Percentiles rank a stretch among this genome's conserved stretches.
These are phyloP conservation scores for Salix suchowensis DNA, from an alignment of 345 rosid species.

Conservation along the genomic window DNA sequence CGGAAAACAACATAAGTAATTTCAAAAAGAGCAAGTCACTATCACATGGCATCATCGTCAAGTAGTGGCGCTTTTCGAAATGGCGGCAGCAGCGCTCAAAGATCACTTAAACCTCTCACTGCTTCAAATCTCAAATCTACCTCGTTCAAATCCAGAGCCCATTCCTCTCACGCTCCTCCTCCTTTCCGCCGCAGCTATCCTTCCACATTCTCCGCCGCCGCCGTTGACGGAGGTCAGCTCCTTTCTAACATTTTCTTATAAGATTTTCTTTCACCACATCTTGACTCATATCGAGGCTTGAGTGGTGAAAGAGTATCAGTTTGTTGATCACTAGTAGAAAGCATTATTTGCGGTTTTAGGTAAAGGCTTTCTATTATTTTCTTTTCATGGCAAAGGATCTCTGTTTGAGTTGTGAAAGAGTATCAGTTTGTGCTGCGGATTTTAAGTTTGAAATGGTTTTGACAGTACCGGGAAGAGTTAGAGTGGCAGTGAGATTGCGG, in stretches of 20 bases:
- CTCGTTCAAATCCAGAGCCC: conserved; percentile 68
- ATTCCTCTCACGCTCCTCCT: conserved; percentile 36
- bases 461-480: conserved; percentile 30
- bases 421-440: background rate
- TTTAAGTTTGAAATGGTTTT: background rate
- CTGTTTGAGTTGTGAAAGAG: background rate
- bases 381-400: background rate
- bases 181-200: conserved; percentile 63
- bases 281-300: background rate
- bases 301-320: no score
- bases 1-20: background rate
- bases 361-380: background rate
- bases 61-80: conserved; percentile 38
- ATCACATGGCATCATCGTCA: conserved; percentile 46
- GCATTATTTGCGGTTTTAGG: background rate
- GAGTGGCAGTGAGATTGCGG: conserved; percentile 33
- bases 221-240: conserved; percentile 60
- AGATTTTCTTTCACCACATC: background rate
- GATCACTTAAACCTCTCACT: conserved; percentile 38
- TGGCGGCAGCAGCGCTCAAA: conserved; percentile 44
- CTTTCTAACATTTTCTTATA: background rate
- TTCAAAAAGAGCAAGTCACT: background rate
- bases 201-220: conserved; percentile 29
- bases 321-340: background rate
- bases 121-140: conserved; percentile 52